Base-by-base conservation (phyloP, 2,329 filamentous ascomycete genomes). In the Aspergillus quadricinctus region DNA sequence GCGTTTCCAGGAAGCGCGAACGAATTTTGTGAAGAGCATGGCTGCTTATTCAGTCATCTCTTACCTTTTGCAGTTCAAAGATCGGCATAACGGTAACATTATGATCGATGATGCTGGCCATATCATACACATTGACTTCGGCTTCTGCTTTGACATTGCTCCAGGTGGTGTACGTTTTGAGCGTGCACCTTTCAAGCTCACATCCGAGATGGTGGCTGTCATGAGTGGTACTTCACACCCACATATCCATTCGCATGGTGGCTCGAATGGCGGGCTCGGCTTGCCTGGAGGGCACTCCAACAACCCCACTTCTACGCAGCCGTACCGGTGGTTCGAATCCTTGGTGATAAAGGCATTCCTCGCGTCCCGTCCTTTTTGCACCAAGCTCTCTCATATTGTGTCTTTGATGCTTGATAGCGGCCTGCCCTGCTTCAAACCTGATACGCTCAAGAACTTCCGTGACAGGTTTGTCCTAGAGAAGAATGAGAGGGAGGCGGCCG, bases 1-100 rank as follows among this genome's bases (percentile, higher is more conserved):
- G 50, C 87, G 88, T 41, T 99, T 97, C 81, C 95, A 99, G 75
- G 88, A 93, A 73, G 94, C 94, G 10, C 88, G 94, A 60, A 92
- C 85, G 77, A 97, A 97, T 75, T 99, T 99, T 71, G 92, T 99
- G 75, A 99, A 99, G 79, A 94, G 89, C 70, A 97, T 99, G 94
- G 94, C 95, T 0, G 95, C 94, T 11, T 99, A 99, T 79, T 95
- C 90, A 19, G 88, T 99, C 67, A 97, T 99, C 63, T 95, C 91
- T 0, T 99, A 96, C 77, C 81, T 99, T 14, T 80, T 99, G 40
- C 95, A 99, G 69, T 97, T 99, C 86, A 99, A 99, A 75, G 94
- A 99, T 72, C 88, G 94, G 3, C 94, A 99, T 78, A 99, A 99
- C 73, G 94, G 94, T 60, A 99, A 99, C 79, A 99, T 99, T 79